These are phyloP conservation scores for Trichoderma sp. DNA, from an alignment of 2,329 filamentous ascomycete genomes.

Conservation along the genomic window DNA sequence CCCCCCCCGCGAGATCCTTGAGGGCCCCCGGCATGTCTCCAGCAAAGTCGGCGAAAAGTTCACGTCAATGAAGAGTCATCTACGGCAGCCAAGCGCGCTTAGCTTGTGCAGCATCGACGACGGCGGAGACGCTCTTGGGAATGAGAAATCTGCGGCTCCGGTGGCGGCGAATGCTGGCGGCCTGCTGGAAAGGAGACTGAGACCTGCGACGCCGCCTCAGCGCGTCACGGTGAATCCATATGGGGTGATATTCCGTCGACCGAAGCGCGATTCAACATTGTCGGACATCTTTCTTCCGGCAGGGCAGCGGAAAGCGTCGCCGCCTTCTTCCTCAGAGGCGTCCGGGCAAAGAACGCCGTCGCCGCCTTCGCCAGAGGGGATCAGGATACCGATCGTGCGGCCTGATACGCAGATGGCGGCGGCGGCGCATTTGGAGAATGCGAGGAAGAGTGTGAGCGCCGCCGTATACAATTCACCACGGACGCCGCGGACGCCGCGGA, in stretches of 20 bases:
- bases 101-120: conserved; percentile 34
- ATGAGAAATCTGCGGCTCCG: background rate
- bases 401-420: conserved; percentile 16
- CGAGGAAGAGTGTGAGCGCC: background rate
- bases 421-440: conserved; percentile 18
- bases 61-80: conserved; percentile 33
- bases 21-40: background rate
- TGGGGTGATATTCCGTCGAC: conserved; percentile 10
- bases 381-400: background rate
- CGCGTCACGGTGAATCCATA: conserved; percentile 15
- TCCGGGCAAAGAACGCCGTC: conserved; percentile 19
- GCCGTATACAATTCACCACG: background rate
- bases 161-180: background rate
- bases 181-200: background rate
- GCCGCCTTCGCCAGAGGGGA: conserved; percentile 15
- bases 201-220: background rate
- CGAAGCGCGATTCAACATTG: background rate
- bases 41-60: conserved; percentile 22
- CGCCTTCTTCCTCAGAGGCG: background rate
- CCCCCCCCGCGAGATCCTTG: background rate
- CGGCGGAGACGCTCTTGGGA: background rate
- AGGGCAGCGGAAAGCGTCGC: background rate
- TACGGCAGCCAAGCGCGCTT: background rate
- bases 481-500: conserved; percentile 16
- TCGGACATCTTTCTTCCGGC: background rate